Conservation (phyloP, 192 early-diverging fungal species). For the Entophlyctis luteolus region DNA sequence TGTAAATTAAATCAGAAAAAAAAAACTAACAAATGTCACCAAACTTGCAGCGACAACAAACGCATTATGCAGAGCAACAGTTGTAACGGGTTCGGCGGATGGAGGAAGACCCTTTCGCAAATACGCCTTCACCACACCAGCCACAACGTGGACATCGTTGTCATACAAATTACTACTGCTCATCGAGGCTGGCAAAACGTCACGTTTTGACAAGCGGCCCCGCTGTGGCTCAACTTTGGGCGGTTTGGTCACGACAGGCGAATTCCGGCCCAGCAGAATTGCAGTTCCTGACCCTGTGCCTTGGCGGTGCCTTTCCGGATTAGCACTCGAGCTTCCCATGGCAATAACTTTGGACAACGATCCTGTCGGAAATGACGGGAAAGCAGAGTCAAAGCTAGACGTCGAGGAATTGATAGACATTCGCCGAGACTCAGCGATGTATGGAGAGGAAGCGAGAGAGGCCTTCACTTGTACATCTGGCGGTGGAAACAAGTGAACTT, state of each 20-base stretch:
- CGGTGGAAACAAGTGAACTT: constrained; percentile 40
- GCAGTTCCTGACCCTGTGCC: not conserved
- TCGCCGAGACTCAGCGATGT: constrained; percentile 12
- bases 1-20: constrained; percentile 11
- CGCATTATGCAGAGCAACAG: constrained; percentile 43
- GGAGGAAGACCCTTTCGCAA: constrained; percentile 45
- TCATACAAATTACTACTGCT: constrained; percentile 43
- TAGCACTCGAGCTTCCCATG: not conserved
- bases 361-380: not conserved
- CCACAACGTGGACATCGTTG: constrained; percentile 55
- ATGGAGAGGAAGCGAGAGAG: constrained; percentile 17
- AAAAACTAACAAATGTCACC: no score
- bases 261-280: constrained; percentile 12
- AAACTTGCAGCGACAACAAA: constrained; percentile 49
- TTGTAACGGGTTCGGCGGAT: constrained; percentile 42
- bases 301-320: not conserved
- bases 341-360: constrained; percentile 20
- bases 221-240: constrained; percentile 5
- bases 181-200: not conserved
- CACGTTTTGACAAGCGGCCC: not conserved
- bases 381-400: constrained; percentile 21
- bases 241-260: constrained; percentile 9
- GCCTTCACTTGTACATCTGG: constrained; percentile 20
- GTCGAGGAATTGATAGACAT: constrained; percentile 38
- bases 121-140: constrained; percentile 48